phyloP scores from a whole-genome alignment of 768 basidiomycete genomes.

The Leccinum fibrillosum region DNA sequence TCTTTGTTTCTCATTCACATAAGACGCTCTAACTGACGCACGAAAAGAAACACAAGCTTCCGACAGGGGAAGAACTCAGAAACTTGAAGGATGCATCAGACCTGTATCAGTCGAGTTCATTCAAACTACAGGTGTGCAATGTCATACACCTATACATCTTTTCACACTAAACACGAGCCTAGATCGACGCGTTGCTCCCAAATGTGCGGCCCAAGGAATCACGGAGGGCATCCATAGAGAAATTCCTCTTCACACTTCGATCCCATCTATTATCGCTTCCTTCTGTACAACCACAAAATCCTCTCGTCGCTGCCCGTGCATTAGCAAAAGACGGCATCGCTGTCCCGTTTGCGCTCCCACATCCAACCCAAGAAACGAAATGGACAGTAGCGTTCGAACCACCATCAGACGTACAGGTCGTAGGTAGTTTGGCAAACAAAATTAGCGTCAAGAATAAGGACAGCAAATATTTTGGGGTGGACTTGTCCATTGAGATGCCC shows the following conservation, averaged over 20 bases:
- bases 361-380: slow-evolving; percentile 74
- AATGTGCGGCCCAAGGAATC: slow-evolving; percentile 64
- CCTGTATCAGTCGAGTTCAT: slow-evolving; percentile 72
- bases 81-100: slow-evolving; percentile 71
- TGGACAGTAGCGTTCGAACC: slow-evolving; percentile 85
- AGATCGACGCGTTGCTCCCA: slow-evolving; percentile 81
- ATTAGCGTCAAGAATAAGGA: slow-evolving; percentile 72
- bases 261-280: slow-evolving; percentile 59
- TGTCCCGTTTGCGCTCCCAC: slow-evolving; percentile 67
- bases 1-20: neutral
- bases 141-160: neutral
- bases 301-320: slow-evolving; percentile 58
- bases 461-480: slow-evolving; percentile 61
- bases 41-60: slow-evolving; percentile 42
- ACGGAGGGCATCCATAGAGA: slow-evolving; percentile 56
- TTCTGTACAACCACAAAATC: slow-evolving; percentile 55
- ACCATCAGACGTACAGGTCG: slow-evolving; percentile 72
- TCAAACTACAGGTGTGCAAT: slow-evolving; percentile 74
- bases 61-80: slow-evolving; percentile 68
- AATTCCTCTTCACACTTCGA: slow-evolving; percentile 67
- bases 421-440: slow-evolving; percentile 86
- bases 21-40: neutral
- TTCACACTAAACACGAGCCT: slow-evolving; percentile 10
- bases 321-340: slow-evolving; percentile 53
- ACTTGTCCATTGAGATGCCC: slow-evolving; percentile 87